Evolutionary conservation across 192 early-diverging fungal species (phyloP), one percentile per base, ranked within the genome.

Genomic region (Globomyces pollinis-pini): DNA sequence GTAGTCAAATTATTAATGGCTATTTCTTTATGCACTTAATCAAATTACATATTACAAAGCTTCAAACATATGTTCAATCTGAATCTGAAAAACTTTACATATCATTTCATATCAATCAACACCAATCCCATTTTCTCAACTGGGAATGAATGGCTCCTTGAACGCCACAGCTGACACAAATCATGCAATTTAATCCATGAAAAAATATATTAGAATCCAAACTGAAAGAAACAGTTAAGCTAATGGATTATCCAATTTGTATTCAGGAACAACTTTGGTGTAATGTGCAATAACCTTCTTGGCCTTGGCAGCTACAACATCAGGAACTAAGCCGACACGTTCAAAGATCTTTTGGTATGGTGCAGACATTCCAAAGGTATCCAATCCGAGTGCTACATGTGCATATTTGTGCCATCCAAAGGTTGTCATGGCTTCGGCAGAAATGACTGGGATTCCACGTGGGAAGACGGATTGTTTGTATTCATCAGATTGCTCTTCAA

Each of bases 321-420:
- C 88, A 47, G 85, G 80, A 6, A 86, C 86, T 31, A 96, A 72
- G n/a, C 84, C 88, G 61, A 91, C 90, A 63, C 87, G 77, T 71
- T 93, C 78, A 73, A 88, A 96, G n/a, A 91, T 70, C 59, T 90
- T 66, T 66, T 61, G 68, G 71, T 80, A 85, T 15, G 93, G 92
- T 26, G 82, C 95, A 24, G 87, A 90, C 15, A 83, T 67, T 44
- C 95, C 95, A 67, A 94, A 98, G 11, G 83, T 84, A 49, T 89
- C 87, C 69, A 98, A 88, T 54, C 92, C 93, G 61, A 94, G 74
- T 15, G 85, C 80, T 23, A 77, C 81, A 74, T 96, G 94, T 12
- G 91, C 86, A 67, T 90, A 96, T 67, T 88, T 90, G 64, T 73
- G 68, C 93, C 95, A 98, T n/a, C 90, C 87, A 69, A 88, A 86